Base-by-base conservation (phyloP, 2,329 filamentous ascomycete genomes). In the Zymoseptoria tritici region DNA sequence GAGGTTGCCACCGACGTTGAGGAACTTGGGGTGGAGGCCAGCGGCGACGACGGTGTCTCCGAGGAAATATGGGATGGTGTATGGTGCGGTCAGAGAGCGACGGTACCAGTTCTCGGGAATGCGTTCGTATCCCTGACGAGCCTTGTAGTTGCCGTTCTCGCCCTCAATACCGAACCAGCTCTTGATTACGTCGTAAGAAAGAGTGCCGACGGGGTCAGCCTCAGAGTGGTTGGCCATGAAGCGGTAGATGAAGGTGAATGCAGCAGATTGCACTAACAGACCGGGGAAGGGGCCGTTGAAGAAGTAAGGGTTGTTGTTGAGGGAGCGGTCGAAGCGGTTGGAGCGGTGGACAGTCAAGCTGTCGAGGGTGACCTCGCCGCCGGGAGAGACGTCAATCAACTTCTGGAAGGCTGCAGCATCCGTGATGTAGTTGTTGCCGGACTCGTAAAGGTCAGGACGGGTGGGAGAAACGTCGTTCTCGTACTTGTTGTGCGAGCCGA, bases 1-100 rank as follows among this genome's bases (percentile, higher is more conserved):
- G 13, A 65, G 58, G 67, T 75, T 69, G 67, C 75, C 74, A 29
- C 74, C 74, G 29, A 75, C 62, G 59, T 63, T 58, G 49, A 67
- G 57, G 61, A 75, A 70, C 24, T 72, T 62, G 2, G 72, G 73
- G 63, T 73, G 64, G 11, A 69, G 62, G 22, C 64, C 56, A 21
- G 63, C 66, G 57, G 61, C 62, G 52, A 52, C 52, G 8, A 62
- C 9, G 19, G 59, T 56, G 52, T 53, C 52, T 4, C 61, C 56
- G 24, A 62, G 36, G 63, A 73, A 64, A 62, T 70, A 72, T 2
- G 66, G 66, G 55, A 74, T 71, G 8, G 66, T 66, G 67, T 74
- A 75, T n/a, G 69, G 60, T n/a, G 66, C 64, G 20, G 56, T 60
- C 2, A 59, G 4, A n/a, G 67, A 64, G 29, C 72, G 66, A 2